Base-by-base conservation (phyloP, 2,329 filamentous ascomycete genomes). In the Trichoderma sp. region DNA sequence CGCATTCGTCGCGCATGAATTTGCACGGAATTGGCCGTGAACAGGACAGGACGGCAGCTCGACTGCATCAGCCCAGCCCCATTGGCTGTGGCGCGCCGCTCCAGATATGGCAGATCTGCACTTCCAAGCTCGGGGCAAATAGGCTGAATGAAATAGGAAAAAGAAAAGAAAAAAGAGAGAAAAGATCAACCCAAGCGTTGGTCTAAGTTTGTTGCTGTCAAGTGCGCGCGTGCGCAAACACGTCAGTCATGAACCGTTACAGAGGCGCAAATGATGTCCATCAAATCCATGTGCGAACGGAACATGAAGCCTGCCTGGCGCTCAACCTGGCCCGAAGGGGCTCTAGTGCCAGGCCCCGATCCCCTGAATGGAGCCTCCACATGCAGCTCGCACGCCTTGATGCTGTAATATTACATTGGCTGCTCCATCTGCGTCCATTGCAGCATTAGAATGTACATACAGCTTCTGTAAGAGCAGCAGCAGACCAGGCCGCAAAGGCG, bases 311-410 rank as follows among this genome's bases (percentile, higher is more conserved):
- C 21, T 3, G 39, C 41, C 39, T 45, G 44, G 50, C 50, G 41
- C 43, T 63, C 24, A 50, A 30, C 48, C 57, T 51, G 45, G 39
- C 55, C 50, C 6, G 19, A 63, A 63, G 12, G 50, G 5, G 50
- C 15, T 47, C 50, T 63, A 63, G 59, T 63, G 59, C 59, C 43
- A 45, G 59, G 59, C 50, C 50, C 34, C 50, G 50, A 52, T 52
- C 50, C 57, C 57, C 44, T 48, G 44, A 59, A 48, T 52, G 57
- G 45, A 50, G 57, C 50, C 57, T 45, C 44, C 34, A 30, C 39
- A 39, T 52, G 57, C 28, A 50, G 57, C 19, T 52, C 44, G 39
- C 54, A 39, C 54, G 19, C 34, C 54, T 24, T 14, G 43, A 45
- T 39, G 34, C 54, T 44, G 34, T 39, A 39, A 39, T 39, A 39